Evolutionary conservation across 352 stramenopile species (phyloP).

Genomic region (Pythium plurisporium): DNA sequence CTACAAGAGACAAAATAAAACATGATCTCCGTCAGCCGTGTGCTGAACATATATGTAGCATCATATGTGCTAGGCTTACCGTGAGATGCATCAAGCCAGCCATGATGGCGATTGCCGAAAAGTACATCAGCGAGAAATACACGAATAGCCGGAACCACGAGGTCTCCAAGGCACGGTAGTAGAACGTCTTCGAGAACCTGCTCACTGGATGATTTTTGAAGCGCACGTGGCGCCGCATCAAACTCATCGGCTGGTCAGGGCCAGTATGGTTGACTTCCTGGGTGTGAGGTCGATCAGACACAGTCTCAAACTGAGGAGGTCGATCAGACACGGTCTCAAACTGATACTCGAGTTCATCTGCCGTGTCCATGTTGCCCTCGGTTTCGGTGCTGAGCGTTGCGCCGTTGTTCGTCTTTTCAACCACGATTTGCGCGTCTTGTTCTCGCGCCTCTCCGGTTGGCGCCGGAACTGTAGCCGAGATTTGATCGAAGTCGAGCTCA

Average conservation of each 20-base stretch:
- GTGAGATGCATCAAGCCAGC: conserved; percentile 39
- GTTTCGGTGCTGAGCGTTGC: conserved; percentile 8
- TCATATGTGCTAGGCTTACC: no score
- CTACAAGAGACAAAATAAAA: neutral
- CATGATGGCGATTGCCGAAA: conserved; percentile 32
- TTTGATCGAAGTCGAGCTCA: conserved; percentile 39
- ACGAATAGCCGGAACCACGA: conserved; percentile 40
- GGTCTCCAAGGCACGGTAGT: conserved; percentile 44
- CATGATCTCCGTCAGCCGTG: neutral
- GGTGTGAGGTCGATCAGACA: conserved; percentile 14
- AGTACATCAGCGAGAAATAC: conserved; percentile 36
- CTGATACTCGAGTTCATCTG: neutral
- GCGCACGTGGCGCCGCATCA: conserved; percentile 29
- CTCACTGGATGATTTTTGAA: conserved; percentile 43
- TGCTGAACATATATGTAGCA: neutral
- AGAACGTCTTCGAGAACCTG: conserved; percentile 41
- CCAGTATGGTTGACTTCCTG: conserved; percentile 13
- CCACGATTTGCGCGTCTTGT: neutral
- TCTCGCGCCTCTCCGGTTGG: conserved; percentile 5
- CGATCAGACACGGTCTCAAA: neutral
- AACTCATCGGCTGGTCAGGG: conserved; percentile 31
- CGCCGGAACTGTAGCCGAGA: conserved; percentile 27
- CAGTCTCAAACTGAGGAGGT: neutral
- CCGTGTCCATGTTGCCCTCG: conserved; percentile 9
- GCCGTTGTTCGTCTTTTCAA: neutral